phyloP scores from a whole-genome alignment of 345 rosid genomes.

The Psidium friedrichsthalianum region DNA sequence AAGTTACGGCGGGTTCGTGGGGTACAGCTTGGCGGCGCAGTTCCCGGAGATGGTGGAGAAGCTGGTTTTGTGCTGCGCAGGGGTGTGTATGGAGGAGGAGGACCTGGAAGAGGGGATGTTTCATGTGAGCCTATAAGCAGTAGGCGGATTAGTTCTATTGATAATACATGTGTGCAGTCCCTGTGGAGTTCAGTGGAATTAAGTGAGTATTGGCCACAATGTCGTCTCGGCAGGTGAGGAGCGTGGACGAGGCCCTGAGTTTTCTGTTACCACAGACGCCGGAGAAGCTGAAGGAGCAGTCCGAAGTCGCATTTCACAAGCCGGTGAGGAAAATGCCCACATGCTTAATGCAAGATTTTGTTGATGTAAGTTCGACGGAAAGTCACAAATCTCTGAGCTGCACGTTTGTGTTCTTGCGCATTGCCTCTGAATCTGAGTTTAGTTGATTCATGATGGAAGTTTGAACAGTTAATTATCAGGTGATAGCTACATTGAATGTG shows the following conservation, averaged over 20 bases:
- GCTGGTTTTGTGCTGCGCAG: conserved; percentile 8
- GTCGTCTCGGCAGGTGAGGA: background rate
- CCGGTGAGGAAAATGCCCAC: conserved; percentile 3
- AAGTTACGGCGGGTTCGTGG: conserved; percentile 18
- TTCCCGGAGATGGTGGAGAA: conserved; percentile 9
- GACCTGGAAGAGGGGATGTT: conserved; percentile 11
- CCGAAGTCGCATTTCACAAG: conserved; percentile 1
- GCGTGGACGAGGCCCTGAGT: conserved; percentile 7
- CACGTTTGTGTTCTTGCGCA: background rate
- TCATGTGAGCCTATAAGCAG: too few relatives aligned
- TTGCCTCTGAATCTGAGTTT: background rate
- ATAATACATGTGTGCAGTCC: too few relatives aligned
- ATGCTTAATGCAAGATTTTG: conserved; percentile 5
- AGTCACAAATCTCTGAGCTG: background rate
- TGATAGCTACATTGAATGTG: background rate
- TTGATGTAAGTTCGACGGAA: conserved; percentile 1
- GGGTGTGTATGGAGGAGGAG: conserved; percentile 12
- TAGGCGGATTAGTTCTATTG: too few relatives aligned
- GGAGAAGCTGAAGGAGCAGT: conserved; percentile 5
- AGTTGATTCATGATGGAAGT: background rate
- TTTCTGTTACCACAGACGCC: conserved; percentile 10
- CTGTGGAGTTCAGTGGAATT: background rate
- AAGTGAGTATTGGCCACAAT: background rate
- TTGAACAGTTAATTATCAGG: background rate
- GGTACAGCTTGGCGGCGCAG: conserved; percentile 12